Base-by-base conservation (phyloP, 306 rosid species). In the Myrica gale region DNA sequence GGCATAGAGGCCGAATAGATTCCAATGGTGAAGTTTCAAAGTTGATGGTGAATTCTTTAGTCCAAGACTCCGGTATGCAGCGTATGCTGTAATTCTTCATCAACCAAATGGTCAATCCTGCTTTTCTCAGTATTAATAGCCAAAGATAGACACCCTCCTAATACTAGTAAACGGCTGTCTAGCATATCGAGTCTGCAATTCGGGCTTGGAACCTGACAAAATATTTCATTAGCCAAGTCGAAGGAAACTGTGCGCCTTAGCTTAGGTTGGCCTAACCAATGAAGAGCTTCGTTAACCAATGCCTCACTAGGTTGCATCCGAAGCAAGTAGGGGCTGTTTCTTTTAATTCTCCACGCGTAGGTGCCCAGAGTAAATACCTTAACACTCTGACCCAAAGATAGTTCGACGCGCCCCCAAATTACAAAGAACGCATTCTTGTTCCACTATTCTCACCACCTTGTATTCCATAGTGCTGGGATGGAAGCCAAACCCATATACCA, bases 51-150 rank as follows among this genome's bases (percentile, higher is more conserved):
- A 74, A 74, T 45, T 73, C 69, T 67, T 71, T 79, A 0, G 44
- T 69, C 84, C 87, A 84, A 12, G 90, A 84, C 15, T 75, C 87
- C 20, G 48, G 73, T 1, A 72, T 85, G 4, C 78, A 85, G 26
- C 81, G 73, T 1, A 72, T 85, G 4, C 78, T 86, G 26, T 84
- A 87, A 13, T 77, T 71, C 39, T 74, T 75, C 88, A 87, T 80
- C 0, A 84, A 78, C 90, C 90, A 87, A 12, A 87, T 80, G 71
- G 71, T 84, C 85, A 71, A 87, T 50, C 45, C 69, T 75, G 42
- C 84, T 74, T 9, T 53, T 12, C 2, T n/a, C 62, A 54, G 76
- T 62, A 12, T 68, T 37, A 47, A 73, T 76, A 3, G 73, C 82
- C 2, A 87, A 87, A 4, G 83, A 74, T 16, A 87, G 88, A 12